Evolutionary conservation across 257 asterid genomes (phyloP).

Genomic region (Lavandula angustifolia): DNA sequence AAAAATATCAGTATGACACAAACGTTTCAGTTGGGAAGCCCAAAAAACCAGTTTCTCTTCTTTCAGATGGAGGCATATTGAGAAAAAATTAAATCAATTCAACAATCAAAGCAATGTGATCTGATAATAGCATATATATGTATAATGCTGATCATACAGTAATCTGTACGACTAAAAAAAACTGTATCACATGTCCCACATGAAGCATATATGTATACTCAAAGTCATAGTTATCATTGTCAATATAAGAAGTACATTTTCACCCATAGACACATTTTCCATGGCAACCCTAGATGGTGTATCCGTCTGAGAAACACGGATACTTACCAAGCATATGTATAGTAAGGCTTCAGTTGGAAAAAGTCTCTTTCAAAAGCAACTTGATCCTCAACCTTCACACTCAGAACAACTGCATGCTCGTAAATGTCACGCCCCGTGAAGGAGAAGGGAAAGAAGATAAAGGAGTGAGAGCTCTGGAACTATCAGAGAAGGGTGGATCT

Average conservation of each 20-base stretch:
- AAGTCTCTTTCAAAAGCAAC: slow-evolving; percentile 95
- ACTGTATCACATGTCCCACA: no score
- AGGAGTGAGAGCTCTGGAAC: no score
- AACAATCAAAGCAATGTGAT: background rate
- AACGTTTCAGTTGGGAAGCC: no score
- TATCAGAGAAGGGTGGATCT: no score
- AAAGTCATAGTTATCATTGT: no score
- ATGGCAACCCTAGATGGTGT: no score
- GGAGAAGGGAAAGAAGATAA: no score
- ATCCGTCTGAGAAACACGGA: background rate
- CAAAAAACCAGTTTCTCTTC: background rate
- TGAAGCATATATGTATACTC: no score
- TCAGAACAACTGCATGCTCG: slow-evolving; percentile 87
- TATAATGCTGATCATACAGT: background rate
- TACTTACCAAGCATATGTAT: slow-evolving; percentile 85
- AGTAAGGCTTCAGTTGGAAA: slow-evolving; percentile 90
- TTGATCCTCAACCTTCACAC: slow-evolving; percentile 88
- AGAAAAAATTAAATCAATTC: no score
- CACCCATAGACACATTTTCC: no score
- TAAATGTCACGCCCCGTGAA: slow-evolving; percentile 35
- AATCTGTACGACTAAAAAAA: background rate
- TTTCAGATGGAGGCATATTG: background rate
- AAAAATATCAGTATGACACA: background rate
- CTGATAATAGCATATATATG: background rate
- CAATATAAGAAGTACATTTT: no score